A percentile compares a stretch with the other conserved stretches of the same genome.
phyloP scores from a whole-genome alignment of 2,329 filamentous ascomycete species.

The Endothia cerciana region DNA sequence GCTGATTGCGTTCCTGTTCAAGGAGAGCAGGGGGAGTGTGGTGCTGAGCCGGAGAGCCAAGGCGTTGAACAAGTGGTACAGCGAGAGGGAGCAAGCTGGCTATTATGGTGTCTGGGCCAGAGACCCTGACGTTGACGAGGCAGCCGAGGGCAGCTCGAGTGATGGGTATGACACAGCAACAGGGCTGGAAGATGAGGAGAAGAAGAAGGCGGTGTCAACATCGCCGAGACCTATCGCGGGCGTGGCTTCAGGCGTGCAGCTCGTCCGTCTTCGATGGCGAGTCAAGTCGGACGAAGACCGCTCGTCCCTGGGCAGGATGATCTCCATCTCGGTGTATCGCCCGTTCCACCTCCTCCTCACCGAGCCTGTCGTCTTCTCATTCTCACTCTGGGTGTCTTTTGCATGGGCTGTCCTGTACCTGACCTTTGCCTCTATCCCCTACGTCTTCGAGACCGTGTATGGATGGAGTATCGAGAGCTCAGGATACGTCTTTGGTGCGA shows the following conservation, averaged over 20 bases:
- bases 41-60: constrained; percentile 76
- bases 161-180: constrained; percentile 1
- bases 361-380: constrained; percentile 81
- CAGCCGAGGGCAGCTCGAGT: constrained; percentile 22
- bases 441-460: constrained; percentile 73
- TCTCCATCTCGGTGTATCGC: constrained; percentile 73
- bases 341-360: constrained; percentile 79
- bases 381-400: constrained; percentile 88
- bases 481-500: constrained; percentile 74
- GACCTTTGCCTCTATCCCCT: constrained; percentile 78
- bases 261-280: constrained; percentile 74
- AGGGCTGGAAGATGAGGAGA: constrained; percentile 32
- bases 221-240: background rate
- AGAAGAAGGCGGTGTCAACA: constrained; percentile 26
- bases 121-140: constrained; percentile 28
- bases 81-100: constrained; percentile 68
- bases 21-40: constrained; percentile 82
- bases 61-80: constrained; percentile 78
- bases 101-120: constrained; percentile 50
- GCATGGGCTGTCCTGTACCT: constrained; percentile 89
- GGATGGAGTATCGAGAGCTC: constrained; percentile 68
- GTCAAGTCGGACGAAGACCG: constrained; percentile 80
- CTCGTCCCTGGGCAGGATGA: constrained; percentile 68
- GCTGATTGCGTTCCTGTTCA: constrained; percentile 71
- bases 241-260: constrained; percentile 10